Base-by-base conservation (phyloP, 2,329 filamentous ascomycete genomes). In the Leptographium procerum region DNA sequence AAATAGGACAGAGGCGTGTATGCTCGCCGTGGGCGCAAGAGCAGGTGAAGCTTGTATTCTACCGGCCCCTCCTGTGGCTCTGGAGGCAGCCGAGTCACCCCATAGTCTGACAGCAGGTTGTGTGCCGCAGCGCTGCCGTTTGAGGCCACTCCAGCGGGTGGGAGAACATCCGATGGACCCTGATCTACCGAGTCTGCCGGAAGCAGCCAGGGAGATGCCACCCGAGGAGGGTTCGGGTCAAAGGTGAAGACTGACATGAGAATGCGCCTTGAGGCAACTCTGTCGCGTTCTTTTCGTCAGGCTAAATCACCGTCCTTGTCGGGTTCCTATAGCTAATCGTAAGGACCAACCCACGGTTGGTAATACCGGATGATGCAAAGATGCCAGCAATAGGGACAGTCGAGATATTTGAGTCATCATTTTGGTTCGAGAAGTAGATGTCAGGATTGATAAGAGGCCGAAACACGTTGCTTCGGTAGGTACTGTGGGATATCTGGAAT, bases 51-150 rank as follows among this genome's bases (percentile, higher is more conserved):
- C 71, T 99, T 99, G 74, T 99, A 99, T 72, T 99, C 94, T 0
- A 89, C 95, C 22, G 94, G 91, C 0, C 94, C 94, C 62, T 95
- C 87, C 68, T 97, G 91, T 7, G 92, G 92, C 70, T 99, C 94
- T 14, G 92, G 86, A 62, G 91, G 86, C 19, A 99, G 75, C 66
- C 86, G 89, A 51, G 85, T 87, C 52, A 94, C 82, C 1, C 80
- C 82, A 68, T 83, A 85, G 58, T 86, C 81, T 5, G 78, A 78
- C 14, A 82, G 72, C 9, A 77, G 65, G n/a, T 73, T 75, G 7
- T 70, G 70, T 24, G 67, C 64, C 4, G 61, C 58, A 6, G 62
- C 55, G 63, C 7, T 31, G 9, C 50, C n/a, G 22, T 47, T 60
- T 61, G 62, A 65, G 54, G 65, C 62, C 26, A 67, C 54, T 51